Conservation (phyloP, 805 yeast genomes). For the Pichia exigua region DNA sequence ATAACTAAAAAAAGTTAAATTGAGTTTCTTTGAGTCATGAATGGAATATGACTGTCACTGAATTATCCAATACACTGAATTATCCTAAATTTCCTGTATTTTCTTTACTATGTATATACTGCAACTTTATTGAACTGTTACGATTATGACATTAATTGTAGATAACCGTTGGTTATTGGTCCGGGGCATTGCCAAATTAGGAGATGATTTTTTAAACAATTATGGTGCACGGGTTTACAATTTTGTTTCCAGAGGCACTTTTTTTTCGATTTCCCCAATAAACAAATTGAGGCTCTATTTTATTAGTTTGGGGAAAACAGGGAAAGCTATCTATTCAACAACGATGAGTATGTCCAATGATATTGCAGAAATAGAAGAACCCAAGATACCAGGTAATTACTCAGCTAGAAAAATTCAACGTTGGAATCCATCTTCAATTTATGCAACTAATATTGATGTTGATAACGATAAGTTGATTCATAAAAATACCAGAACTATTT, state of each 20-base stretch:
- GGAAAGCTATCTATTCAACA: not conserved
- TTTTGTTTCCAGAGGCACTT: too few species aligned
- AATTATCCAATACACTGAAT: too few species aligned
- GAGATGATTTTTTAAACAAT: not conserved
- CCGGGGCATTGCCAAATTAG: not conserved
- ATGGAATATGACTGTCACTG: not conserved
- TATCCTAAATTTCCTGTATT: not conserved
- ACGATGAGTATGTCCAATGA: not conserved
- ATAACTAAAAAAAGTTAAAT: not conserved
- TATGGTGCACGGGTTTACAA: not conserved
- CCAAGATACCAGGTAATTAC: constrained; percentile 41
- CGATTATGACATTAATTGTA: not conserved
- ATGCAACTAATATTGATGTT: constrained; percentile 9
- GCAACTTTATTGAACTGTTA: not conserved
- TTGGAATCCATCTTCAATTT: constrained; percentile 32
- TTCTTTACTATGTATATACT: not conserved
- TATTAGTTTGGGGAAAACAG: not conserved
- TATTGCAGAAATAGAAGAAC: constrained; percentile 33
- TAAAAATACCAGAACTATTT: constrained; percentile 9
- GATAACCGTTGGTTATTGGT: not conserved
- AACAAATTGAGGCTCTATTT: not conserved
- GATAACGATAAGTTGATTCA: not conserved
- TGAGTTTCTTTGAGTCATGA: not conserved
- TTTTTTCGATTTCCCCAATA: not conserved
- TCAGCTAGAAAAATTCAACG: constrained; percentile 47